Conservation (phyloP, 345 rosid species). For the Dipteronia sinensis region DNA sequence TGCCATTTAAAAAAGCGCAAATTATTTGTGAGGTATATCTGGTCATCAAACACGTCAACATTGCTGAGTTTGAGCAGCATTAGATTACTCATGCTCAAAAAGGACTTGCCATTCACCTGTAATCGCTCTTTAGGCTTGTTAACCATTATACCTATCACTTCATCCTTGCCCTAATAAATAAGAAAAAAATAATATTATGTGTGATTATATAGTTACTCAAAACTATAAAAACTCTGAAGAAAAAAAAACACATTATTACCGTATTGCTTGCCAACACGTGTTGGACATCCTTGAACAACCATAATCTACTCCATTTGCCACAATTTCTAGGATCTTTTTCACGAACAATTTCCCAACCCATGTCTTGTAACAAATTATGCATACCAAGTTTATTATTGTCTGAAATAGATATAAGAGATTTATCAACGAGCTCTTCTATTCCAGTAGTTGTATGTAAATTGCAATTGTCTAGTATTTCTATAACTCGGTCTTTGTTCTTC, state of each 20-base stretch:
- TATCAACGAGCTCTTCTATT: neutral
- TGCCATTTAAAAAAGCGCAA: no score
- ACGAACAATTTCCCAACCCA: slow-evolving; percentile 23
- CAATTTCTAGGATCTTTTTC: neutral
- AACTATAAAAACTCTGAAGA: neutral
- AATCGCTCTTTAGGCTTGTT: no score
- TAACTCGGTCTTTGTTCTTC: neutral
- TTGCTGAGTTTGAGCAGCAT: neutral
- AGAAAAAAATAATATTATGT: neutral
- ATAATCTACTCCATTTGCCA: no score
- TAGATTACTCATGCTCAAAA: no score
- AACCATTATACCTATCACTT: neutral
- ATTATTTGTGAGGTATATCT: no score
- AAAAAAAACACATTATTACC: neutral
- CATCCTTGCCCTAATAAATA: neutral
- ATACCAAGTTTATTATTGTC: slow-evolving; percentile 5
- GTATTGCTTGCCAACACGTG: no score
- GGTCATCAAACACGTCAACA: neutral
- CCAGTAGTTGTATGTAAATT: neutral
- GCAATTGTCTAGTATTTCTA: slow-evolving; percentile 15
- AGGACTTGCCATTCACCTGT: no score
- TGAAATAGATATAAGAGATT: slow-evolving; percentile 16
- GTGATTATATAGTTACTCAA: no score
- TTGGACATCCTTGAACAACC: no score
- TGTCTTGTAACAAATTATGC: slow-evolving; percentile 20